These are phyloP conservation scores for Aspergillus bertholletiae DNA, from an alignment of 495 filamentous ascomycete species.

Conservation along the genomic window DNA sequence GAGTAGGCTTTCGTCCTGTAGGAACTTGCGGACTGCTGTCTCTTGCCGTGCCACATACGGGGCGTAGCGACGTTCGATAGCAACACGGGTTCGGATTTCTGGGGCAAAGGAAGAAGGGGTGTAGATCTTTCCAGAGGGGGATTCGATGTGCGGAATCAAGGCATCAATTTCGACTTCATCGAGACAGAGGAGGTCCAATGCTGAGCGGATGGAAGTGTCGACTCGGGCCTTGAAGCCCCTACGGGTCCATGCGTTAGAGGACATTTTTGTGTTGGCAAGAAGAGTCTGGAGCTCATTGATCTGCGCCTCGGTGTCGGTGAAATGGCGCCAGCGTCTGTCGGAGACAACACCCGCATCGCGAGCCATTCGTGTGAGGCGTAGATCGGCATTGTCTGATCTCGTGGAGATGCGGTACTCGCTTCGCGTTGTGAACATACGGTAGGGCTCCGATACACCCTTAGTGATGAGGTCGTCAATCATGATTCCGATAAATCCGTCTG, in stretches of 20 bases:
- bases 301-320: slow-evolving; percentile 56
- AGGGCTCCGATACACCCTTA: slow-evolving; percentile 94
- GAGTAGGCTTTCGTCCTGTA: slow-evolving; percentile 70
- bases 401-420: slow-evolving; percentile 92
- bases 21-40: slow-evolving; percentile 57
- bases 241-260: slow-evolving; percentile 60
- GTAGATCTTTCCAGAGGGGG: slow-evolving; percentile 25
- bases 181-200: slow-evolving; percentile 72
- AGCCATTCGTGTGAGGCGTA: slow-evolving; percentile 77
- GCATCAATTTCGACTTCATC: slow-evolving; percentile 50
- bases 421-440: slow-evolving; percentile 97
- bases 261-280: slow-evolving; percentile 52
- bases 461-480: slow-evolving; percentile 99
- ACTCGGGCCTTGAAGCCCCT: slow-evolving; percentile 63
- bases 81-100: slow-evolving; percentile 61
- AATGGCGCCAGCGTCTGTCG: slow-evolving; percentile 72
- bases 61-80: slow-evolving; percentile 78
- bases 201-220: slow-evolving; percentile 59
- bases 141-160: slow-evolving; percentile 53
- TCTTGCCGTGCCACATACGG: slow-evolving; percentile 76
- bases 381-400: slow-evolving; percentile 90
- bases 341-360: slow-evolving; percentile 72
- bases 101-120: slow-evolving; percentile 48
- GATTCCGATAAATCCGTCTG: slow-evolving; percentile 94
- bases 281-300: slow-evolving; percentile 61